Percentiles rank a stretch among this genome's conserved stretches.
phyloP scores from a whole-genome alignment of 768 basidiomycete species.

The Coprinopsis marcescibilis region DNA sequence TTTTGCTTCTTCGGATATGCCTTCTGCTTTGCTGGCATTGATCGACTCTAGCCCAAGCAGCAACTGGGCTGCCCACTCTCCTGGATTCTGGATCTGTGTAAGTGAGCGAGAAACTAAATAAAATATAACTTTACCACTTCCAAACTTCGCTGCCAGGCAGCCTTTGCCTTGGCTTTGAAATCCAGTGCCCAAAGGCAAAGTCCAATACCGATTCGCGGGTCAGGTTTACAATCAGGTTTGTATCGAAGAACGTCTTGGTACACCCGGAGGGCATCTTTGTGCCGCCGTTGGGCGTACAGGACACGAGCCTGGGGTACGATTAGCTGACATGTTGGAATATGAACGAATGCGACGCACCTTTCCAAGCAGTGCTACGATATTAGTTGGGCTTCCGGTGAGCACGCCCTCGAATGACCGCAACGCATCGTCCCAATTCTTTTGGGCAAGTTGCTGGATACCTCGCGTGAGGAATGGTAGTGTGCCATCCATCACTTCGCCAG shows the following conservation, averaged over 20 bases:
- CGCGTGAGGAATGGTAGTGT: conserved; percentile 59
- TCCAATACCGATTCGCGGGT: conserved; percentile 94
- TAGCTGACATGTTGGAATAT: neutral
- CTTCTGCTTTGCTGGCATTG: conserved; percentile 75
- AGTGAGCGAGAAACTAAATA: neutral
- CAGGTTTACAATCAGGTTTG: conserved; percentile 76
- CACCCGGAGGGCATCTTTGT: conserved; percentile 69
- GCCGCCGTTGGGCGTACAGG: conserved; percentile 72
- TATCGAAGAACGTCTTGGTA: conserved; percentile 83
- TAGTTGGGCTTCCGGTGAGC: conserved; percentile 72
- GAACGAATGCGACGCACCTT: conserved; percentile 47
- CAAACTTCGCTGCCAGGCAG: conserved; percentile 86
- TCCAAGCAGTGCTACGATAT: conserved; percentile 82
- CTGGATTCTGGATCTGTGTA: conserved; percentile 52
- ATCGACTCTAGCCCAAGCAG: conserved; percentile 83
- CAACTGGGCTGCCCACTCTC: conserved; percentile 72
- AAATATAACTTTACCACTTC: conserved; percentile 53
- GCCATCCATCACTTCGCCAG: conserved; percentile 53
- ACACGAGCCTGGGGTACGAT: conserved; percentile 64
- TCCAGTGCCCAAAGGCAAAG: conserved; percentile 90
- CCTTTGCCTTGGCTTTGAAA: conserved; percentile 73
- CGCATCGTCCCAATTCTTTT: conserved; percentile 77
- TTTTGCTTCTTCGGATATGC: conserved; percentile 58
- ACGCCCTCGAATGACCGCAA: conserved; percentile 77
- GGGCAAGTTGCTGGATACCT: conserved; percentile 80